Base-by-base conservation (phyloP, 805 yeast species). In the Clavispora fructus region DNA sequence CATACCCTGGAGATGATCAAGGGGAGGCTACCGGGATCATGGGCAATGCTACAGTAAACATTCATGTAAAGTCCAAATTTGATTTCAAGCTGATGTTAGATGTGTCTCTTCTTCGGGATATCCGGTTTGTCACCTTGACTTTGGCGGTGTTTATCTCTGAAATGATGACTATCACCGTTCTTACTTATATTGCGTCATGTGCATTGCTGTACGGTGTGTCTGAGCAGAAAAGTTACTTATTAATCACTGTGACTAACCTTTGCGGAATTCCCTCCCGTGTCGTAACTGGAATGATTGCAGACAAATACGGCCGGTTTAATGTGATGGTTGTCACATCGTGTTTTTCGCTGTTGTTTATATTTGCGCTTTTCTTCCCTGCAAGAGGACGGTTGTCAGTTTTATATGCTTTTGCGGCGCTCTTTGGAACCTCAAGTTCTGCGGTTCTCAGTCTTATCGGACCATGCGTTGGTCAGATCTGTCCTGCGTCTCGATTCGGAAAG, bases 111-210 rank as follows among this genome's bases (percentile, higher is more conserved):
- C 63, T 78, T 31, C 62, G 66, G 40, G 83, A 79, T 31, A 46
- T 51, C 35, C 71, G 72, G 30, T 81, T 68, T 54, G 52, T 71
- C 4, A 64, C 69, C 35, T 64, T 77, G 9, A 63, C 74, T 1
- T 50, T 73, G 1, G 75, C 77, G 4, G 69, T 55, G 2, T 66
- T 78, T 6, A 59, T 75, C 44, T 66, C 75, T 13, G 83, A 78
- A 54, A 60, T 73, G 45, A 68, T 79, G 11, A 57, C 77, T 40
- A 66, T 79, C 40, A 68, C 76, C 31, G 65, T 75, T 0, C 59
- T 76, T 6, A 77, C 83, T 10, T 79, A 71, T 52, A 60, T 78
- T 44, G 71, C 84, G 0, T 78, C 83, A 1, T 80, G 76, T 52
- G 75, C 82, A 0, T 55, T 77, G 35, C 70, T 73, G 13, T 61